Evolutionary conservation across 805 yeast genomes (phyloP).

Genomic region (Yamadazyma ubonensis): DNA sequence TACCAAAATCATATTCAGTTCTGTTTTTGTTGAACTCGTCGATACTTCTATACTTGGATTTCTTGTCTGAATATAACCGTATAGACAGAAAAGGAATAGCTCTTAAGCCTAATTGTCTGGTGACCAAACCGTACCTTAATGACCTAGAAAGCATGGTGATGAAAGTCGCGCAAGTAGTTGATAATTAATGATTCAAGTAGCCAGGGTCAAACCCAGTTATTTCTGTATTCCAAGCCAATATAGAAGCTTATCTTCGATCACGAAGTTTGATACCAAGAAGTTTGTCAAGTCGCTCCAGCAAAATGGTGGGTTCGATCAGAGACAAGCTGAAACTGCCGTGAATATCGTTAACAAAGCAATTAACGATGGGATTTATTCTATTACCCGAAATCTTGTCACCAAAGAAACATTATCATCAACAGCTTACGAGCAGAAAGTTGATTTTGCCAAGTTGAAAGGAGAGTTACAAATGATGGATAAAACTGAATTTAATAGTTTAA

Average conservation of each 20-base stretch:
- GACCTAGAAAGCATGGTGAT: neutral
- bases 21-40: slow-evolving; percentile 40
- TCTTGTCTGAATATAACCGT: slow-evolving; percentile 4
- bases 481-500: slow-evolving; percentile 76
- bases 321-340: slow-evolving; percentile 81
- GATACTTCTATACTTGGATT: slow-evolving; percentile 19
- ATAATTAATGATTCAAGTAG: no score
- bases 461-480: slow-evolving; percentile 87
- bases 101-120: no score
- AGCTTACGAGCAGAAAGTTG: slow-evolving; percentile 94
- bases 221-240: no score
- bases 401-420: slow-evolving; percentile 79
- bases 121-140: no score
- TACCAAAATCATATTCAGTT: slow-evolving; percentile 15
- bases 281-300: slow-evolving; percentile 65
- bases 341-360: slow-evolving; percentile 70
- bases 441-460: slow-evolving; percentile 90
- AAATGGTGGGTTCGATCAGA: slow-evolving; percentile 65
- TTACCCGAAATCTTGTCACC: slow-evolving; percentile 76
- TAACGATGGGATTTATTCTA: slow-evolving; percentile 73
- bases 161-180: no score
- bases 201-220: no score
- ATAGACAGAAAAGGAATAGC: no score
- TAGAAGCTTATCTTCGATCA: slow-evolving; percentile 21
- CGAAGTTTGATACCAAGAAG: slow-evolving; percentile 72